Evolutionary conservation across 1,284 basidiomycete species (phyloP), one percentile per base, ranked within the genome.

Genomic region (Macrocybe sp.): DNA sequence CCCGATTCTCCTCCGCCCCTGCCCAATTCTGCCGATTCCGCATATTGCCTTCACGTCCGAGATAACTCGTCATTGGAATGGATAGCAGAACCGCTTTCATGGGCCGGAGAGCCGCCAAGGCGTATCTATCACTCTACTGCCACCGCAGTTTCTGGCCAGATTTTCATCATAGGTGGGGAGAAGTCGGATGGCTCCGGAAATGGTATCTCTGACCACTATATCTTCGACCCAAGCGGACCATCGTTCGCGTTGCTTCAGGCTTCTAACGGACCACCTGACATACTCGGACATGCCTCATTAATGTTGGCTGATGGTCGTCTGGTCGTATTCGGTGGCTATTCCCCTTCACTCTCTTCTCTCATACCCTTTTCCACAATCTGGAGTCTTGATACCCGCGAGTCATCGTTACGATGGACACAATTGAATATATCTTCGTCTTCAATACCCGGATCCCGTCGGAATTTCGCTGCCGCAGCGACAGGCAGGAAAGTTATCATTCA

Each of bases 241-340:
- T 63, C 69, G 6, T 92, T 91, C 63, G 67, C 68, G 1, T 59
- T 66, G 22, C 65, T 92, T 33, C 75, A 85, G 2, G 62, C 74
- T 1, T 64, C 68, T 7, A 73, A 71, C 52, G 80, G 77, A 0
- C 89, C 89, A 0, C 74, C 78, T 1, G 82, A 77, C 48, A 64
- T 92, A 4, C 83, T 77, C 55, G 88, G 89, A 1, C 91, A 93
- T 59, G 67, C 72, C 4, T 82, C 85, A 2, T 64, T 88, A 42
- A 71, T 87, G 2, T 71, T 92, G 2, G 60, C 74, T 0, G 82
- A 89, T 56, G 86, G 84, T 4, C 74, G 75, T 6, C 63, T 93
- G 22, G 58, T 92, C n/a, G 77, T 90, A 2, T 74, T 93, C 47
- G 91, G 90, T 11, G 91, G 91, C 2, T 83, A 79, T 53, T 75